These are phyloP conservation scores for Globisporangium echinulatum DNA, from an alignment of 352 stramenopile genomes.

Conservation along the genomic window DNA sequence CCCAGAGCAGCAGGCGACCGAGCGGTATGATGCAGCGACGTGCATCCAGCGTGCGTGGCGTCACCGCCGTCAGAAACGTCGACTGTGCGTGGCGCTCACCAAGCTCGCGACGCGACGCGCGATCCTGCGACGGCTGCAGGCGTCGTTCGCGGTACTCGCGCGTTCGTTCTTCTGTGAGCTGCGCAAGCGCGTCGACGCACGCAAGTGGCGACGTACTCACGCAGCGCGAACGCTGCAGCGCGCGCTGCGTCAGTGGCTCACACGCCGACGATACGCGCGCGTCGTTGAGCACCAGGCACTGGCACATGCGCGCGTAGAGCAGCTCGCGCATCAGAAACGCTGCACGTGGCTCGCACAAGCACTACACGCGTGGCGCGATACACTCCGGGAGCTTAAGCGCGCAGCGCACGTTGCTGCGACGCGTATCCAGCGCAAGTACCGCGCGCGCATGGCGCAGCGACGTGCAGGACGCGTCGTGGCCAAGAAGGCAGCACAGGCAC, in stretches of 20 bases:
- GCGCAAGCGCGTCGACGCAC: constrained; percentile 22
- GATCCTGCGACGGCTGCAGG: constrained; percentile 33
- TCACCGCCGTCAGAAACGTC: constrained; percentile 13
- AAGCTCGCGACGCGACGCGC: constrained; percentile 31
- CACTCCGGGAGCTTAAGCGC: constrained; percentile 7
- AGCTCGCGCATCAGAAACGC: constrained; percentile 11
- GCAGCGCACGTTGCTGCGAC: constrained; percentile 22
- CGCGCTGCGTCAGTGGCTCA: constrained; percentile 30
- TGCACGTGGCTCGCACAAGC: constrained; percentile 14
- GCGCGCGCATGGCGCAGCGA: constrained; percentile 30
- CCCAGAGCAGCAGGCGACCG: constrained; percentile 23
- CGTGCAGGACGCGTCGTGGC: constrained; percentile 32
- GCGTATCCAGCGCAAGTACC: constrained; percentile 47
- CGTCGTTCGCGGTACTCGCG: constrained; percentile 36
- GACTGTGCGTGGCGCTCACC: constrained; percentile 18
- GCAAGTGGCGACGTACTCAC: constrained; percentile 23
- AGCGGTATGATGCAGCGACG: constrained; percentile 10
- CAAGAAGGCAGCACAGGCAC: constrained; percentile 43
- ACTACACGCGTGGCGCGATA: constrained; percentile 19
- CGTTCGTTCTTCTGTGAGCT: constrained; percentile 42
- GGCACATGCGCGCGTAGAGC: constrained; percentile 6
- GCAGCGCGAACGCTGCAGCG: constrained; percentile 48
- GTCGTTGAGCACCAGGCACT: constrained; percentile 27
- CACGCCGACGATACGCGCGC: constrained; percentile 33
- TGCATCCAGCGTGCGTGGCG: constrained; percentile 43